phyloP scores from a whole-genome alignment of 495 filamentous ascomycete species.

The Aspergillus nidulans region DNA sequence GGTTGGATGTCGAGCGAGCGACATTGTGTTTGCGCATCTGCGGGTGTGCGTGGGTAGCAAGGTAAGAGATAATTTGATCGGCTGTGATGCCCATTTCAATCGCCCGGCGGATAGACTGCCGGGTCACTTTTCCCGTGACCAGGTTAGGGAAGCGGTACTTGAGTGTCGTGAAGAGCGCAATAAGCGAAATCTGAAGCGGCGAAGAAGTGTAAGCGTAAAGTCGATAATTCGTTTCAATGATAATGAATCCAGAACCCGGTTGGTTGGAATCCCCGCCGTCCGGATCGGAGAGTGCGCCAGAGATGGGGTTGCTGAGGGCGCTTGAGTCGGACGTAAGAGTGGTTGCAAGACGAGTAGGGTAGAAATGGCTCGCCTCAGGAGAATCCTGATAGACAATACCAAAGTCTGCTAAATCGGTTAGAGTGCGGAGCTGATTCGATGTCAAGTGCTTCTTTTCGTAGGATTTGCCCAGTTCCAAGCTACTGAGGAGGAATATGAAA shows the following conservation, averaged over 20 bases:
- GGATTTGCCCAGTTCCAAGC: slow-evolving; percentile 81
- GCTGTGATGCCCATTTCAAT: slow-evolving; percentile 88
- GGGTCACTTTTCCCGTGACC: slow-evolving; percentile 82
- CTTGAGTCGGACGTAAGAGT: slow-evolving; percentile 85
- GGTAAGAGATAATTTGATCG: slow-evolving; percentile 87
- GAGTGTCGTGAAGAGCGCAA: slow-evolving; percentile 83
- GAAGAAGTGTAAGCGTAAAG: slow-evolving; percentile 95
- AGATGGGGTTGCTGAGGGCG: slow-evolving; percentile 42
- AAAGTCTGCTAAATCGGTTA: slow-evolving; percentile 81
- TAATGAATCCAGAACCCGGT: slow-evolving; percentile 71
- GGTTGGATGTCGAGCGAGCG: slow-evolving; percentile 39
- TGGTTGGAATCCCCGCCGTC: slow-evolving; percentile 32
- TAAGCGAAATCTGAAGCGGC: slow-evolving; percentile 85
- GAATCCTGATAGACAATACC: slow-evolving; percentile 78
- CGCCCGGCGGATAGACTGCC: slow-evolving; percentile 77
- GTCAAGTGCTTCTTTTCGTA: slow-evolving; percentile 80
- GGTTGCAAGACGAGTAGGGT: slow-evolving; percentile 89
- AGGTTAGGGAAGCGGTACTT: slow-evolving; percentile 87
- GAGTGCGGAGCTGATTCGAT: slow-evolving; percentile 75
- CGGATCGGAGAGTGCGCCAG: slow-evolving; percentile 33
- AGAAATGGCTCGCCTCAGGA: slow-evolving; percentile 63
- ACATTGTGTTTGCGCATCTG: slow-evolving; percentile 71
- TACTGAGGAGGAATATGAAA: slow-evolving; percentile 94
- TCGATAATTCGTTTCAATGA: slow-evolving; percentile 98
- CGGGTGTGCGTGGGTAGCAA: slow-evolving; percentile 85